Evolutionary conservation across 148 eudicot species (phyloP).

Genomic region (Rhododendron vialii): DNA sequence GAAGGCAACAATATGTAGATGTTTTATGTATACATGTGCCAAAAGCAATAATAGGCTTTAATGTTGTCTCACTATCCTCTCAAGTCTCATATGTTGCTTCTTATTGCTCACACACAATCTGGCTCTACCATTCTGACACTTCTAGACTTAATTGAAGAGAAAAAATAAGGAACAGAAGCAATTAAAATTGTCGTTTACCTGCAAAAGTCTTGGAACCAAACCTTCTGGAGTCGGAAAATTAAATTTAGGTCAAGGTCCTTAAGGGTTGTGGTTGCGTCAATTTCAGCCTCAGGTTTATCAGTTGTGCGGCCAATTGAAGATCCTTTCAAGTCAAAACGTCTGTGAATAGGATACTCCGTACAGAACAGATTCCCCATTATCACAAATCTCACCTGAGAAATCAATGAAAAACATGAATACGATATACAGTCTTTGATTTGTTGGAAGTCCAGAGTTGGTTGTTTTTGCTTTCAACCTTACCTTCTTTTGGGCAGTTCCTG

Average conservation of each 20-base stretch:
- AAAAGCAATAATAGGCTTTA: background rate
- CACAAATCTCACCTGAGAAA: constrained; percentile 77
- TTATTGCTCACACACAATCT: background rate
- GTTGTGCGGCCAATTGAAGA: constrained; percentile 89
- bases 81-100: background rate
- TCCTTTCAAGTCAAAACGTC: constrained; percentile 88
- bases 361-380: constrained; percentile 94
- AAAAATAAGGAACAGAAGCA: background rate
- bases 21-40: background rate
- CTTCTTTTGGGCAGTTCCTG: constrained; percentile 69
- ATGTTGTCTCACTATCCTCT: background rate
- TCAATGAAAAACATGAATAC: constrained; percentile 7
- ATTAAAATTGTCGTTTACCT: constrained; percentile 33
- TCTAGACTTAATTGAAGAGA: background rate
- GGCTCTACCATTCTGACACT: background rate
- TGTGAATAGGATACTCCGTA: constrained; percentile 64
- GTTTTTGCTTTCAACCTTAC: constrained; percentile 22
- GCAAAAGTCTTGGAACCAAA: constrained; percentile 84
- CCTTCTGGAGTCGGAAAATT: constrained; percentile 64
- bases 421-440: background rate
- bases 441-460: background rate
- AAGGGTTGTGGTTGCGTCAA: constrained; percentile 81
- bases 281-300: constrained; percentile 68
- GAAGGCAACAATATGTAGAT: background rate
- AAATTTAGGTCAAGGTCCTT: constrained; percentile 85